Evolutionary conservation across 345 rosid genomes (phyloP), one percentile per base, ranked within the genome.

Genomic region (Chamaenerion angustifolium): DNA sequence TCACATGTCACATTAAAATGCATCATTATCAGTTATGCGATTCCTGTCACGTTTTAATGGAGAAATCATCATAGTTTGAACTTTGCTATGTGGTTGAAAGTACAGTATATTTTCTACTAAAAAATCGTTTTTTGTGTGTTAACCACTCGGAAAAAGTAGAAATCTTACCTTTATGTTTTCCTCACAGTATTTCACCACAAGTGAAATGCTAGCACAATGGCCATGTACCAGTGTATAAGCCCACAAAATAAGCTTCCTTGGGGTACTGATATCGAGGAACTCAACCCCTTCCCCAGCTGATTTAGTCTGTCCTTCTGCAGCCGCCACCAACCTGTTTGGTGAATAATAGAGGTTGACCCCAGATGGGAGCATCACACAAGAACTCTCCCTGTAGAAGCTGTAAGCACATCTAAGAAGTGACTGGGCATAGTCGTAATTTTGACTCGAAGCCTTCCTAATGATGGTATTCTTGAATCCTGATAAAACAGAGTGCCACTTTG

Each of bases 201-300:
- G 64, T 1, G 95, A 77, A 52, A 92, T 84, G 70, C 65, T 84
- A 45, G 87, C 75, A 72, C 66, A 80, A 37, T 71, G 81, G 54
- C 96, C 95, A 51, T 80, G 81, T 76, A 75, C 54, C 49, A 92
- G 54, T 0, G 76, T 71, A 72, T 83, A 87, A 48, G 96, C 93
- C 98, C 98, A 92, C 77, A 82, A 63, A 61, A 84, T 84, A 67
- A 92, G 83, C 76, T 87, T 92, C 78, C 96, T 80, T 15, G 87
- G 96, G 66, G 72, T 62, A 79, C 95, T 87, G 52, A 87, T 47
- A 68, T 92, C 96, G 53, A 92, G 73, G 73, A 66, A 60, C 70
- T 87, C 98, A 56, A 78, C 69, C 60, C 89, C 95, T 61, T 80
- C 84, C 11, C 45, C 53, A 35, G 81, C 78, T 19, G 81, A 69